Evolutionary conservation across 2,329 filamentous ascomycete species (phyloP).

Genomic region (Laburnicola sp.): DNA sequence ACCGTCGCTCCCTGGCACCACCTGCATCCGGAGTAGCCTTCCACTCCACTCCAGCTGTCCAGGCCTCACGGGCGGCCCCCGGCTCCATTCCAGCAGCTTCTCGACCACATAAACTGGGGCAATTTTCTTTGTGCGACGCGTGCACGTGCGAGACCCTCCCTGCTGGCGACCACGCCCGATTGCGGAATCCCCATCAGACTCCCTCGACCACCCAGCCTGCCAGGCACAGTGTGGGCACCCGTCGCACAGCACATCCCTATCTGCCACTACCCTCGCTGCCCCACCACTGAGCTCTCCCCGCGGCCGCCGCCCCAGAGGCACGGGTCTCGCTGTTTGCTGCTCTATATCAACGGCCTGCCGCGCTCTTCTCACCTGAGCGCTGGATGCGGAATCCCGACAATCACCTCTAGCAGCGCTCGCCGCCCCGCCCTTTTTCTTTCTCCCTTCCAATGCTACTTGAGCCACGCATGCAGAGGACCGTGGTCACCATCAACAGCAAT

Average conservation of each 20-base stretch:
- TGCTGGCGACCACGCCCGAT: constrained; percentile 26
- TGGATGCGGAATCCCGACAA: constrained; percentile 20
- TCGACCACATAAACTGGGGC: constrained; percentile 18
- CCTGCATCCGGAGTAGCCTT: too few species aligned
- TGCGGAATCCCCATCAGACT: constrained; percentile 17
- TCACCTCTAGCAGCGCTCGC: neutral
- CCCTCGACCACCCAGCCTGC: constrained; percentile 17
- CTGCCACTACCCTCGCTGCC: constrained; percentile 18
- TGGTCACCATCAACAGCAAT: constrained; percentile 91
- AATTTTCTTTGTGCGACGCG: constrained; percentile 6
- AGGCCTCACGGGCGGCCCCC: too few species aligned
- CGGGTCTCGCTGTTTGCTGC: constrained; percentile 21
- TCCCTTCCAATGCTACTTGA: constrained; percentile 13
- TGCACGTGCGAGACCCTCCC: constrained; percentile 25
- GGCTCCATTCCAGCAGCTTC: too few species aligned
- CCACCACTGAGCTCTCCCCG: constrained; percentile 14
- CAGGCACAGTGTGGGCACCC: too few species aligned
- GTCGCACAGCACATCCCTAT: constrained; percentile 28
- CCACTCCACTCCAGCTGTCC: neutral
- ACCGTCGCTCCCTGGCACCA: too few species aligned
- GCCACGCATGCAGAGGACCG: constrained; percentile 60
- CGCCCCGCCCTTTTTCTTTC: neutral
- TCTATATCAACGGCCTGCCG: constrained; percentile 26
- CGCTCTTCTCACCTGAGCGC: constrained; percentile 11
- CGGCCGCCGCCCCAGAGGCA: constrained; percentile 13